Percentiles rank a stretch among this genome's conserved stretches.
Conservation (phyloP, 208 protist species). For the Acanthamoeba sp. region DNA sequence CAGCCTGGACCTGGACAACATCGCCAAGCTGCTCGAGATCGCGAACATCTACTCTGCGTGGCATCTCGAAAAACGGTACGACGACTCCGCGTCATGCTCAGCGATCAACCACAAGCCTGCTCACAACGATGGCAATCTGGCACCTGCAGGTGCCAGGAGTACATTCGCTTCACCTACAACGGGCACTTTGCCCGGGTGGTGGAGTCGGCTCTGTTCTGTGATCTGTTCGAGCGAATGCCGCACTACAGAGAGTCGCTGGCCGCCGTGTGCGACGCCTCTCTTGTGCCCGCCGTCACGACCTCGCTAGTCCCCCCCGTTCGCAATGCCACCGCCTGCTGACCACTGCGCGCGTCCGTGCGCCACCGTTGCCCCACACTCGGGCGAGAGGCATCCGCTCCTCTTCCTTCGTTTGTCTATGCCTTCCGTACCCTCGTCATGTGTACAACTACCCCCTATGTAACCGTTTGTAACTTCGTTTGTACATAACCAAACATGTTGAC, state of each 20-base stretch:
- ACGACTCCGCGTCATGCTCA: too few relatives aligned
- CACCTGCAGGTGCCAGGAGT: conserved; percentile 8
- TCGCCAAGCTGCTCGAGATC: conserved; percentile 18
- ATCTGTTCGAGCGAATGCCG: conserved; percentile 15
- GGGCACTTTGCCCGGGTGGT: neutral
- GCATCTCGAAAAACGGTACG: conserved; percentile 19
- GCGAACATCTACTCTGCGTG: conserved; percentile 28
- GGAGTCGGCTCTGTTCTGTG: neutral
- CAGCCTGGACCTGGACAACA: conserved; percentile 28
- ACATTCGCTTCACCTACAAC: conserved; percentile 4
- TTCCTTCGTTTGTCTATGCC: neutral
- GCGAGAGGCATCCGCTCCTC: too few relatives aligned
- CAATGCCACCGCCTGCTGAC: neutral
- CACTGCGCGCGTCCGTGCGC: too few relatives aligned
- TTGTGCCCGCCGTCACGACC: neutral
- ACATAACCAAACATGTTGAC: neutral
- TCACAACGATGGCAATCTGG: too few relatives aligned
- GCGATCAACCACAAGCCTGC: too few relatives aligned
- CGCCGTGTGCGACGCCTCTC: neutral
- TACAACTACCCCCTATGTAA: neutral
- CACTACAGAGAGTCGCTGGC: neutral
- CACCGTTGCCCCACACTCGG: too few relatives aligned
- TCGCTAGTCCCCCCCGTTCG: too few relatives aligned
- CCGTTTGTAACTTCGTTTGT: neutral
- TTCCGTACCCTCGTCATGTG: neutral